These are phyloP conservation scores for Leishmania gerbilli DNA, from an alignment of 208 protist genomes.

Conservation along the genomic window DNA sequence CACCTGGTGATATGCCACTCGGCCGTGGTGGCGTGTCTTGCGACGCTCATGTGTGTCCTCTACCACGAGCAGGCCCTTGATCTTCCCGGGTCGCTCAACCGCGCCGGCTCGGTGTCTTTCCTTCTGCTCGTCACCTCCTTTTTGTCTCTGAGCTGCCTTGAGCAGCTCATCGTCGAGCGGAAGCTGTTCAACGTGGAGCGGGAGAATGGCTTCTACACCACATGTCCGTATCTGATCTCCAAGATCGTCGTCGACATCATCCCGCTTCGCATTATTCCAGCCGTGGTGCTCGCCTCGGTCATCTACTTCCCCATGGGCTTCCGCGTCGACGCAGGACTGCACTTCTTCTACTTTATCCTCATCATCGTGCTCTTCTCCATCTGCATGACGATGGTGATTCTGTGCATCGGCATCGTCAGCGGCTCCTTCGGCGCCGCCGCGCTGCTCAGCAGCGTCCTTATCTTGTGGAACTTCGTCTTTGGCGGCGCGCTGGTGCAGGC, in stretches of 20 bases:
- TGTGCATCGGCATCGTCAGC: constrained; percentile 84
- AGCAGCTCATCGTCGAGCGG: constrained; percentile 88
- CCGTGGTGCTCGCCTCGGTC: constrained; percentile 79
- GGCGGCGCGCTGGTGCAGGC: constrained; percentile 88
- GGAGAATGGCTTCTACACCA: constrained; percentile 88
- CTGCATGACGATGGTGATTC: constrained; percentile 73
- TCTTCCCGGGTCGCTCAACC: constrained; percentile 87
- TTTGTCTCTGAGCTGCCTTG: constrained; percentile 84
- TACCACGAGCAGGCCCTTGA: constrained; percentile 82
- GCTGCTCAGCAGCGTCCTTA: constrained; percentile 85
- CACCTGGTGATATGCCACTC: constrained; percentile 85
- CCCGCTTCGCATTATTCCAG: constrained; percentile 83
- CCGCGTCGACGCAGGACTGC: constrained; percentile 69
- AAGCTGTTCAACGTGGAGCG: constrained; percentile 89
- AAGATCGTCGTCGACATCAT: constrained; percentile 92
- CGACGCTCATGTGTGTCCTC: constrained; percentile 79
- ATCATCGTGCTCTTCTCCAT: constrained; percentile 87
- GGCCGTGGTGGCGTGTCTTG: constrained; percentile 72
- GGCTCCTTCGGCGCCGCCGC: constrained; percentile 81
- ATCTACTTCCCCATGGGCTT: constrained; percentile 94
- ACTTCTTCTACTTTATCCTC: constrained; percentile 90
- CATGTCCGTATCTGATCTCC: constrained; percentile 87
- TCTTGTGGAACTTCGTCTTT: constrained; percentile 94
- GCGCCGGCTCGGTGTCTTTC: constrained; percentile 85
- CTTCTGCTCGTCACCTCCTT: constrained; percentile 87